Evolutionary conservation across 331 rosid genomes (phyloP).

Genomic region (Dryas integrifolia): DNA sequence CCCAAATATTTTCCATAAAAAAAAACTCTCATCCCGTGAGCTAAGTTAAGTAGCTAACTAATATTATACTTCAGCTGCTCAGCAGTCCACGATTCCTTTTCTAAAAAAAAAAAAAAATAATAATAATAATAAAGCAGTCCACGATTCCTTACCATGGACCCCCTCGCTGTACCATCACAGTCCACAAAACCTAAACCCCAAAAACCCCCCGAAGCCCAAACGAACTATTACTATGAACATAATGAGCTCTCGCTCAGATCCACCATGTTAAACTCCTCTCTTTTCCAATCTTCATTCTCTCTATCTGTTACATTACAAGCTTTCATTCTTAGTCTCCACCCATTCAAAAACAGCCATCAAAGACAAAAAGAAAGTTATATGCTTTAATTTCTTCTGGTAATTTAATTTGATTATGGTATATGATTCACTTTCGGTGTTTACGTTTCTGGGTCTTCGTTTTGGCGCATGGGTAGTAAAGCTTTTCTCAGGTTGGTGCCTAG

Average conservation of each 20-base stretch:
- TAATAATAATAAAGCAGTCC: background rate
- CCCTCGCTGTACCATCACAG: slow-evolving; percentile 1
- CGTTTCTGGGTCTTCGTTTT: slow-evolving; percentile 14
- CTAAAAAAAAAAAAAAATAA: too few species aligned
- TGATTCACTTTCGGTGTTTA: slow-evolving; percentile 6
- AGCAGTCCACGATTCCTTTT: background rate
- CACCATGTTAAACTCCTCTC: slow-evolving; percentile 5
- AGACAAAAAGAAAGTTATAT: background rate
- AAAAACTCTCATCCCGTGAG: background rate
- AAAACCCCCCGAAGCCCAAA: slow-evolving; percentile 16
- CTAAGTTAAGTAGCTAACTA: background rate
- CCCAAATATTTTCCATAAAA: too few species aligned
- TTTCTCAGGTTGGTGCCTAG: slow-evolving; percentile 1
- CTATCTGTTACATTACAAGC: background rate
- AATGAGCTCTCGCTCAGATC: slow-evolving; percentile 13
- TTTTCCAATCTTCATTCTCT: background rate
- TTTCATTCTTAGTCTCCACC: background rate
- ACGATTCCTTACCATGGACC: slow-evolving; percentile 20
- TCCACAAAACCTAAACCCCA: slow-evolving; percentile 27
- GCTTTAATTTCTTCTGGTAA: background rate
- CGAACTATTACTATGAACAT: background rate
- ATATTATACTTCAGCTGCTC: background rate
- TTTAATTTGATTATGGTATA: slow-evolving; percentile 10
- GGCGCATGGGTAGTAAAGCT: slow-evolving; percentile 4
- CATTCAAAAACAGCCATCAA: background rate